phyloP scores from a whole-genome alignment of 257 asterid genomes.

The Solanum peruvianum region DNA sequence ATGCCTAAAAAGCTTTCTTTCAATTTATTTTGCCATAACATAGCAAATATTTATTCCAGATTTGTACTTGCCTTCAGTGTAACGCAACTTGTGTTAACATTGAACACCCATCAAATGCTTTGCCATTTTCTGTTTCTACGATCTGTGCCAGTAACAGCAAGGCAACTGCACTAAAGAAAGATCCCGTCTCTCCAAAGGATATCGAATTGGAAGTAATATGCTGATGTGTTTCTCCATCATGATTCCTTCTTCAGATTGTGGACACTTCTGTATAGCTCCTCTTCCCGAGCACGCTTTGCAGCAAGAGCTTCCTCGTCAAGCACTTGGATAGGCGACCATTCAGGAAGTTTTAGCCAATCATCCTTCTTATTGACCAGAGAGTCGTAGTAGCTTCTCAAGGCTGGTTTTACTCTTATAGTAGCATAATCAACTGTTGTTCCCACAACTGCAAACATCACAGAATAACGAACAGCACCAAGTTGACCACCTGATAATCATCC shows the following conservation, averaged over 20 bases:
- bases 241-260: constrained; percentile 52
- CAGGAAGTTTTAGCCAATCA: constrained; percentile 62
- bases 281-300: constrained; percentile 70
- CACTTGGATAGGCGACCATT: constrained; percentile 84
- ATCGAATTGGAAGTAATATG: background rate
- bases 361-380: constrained; percentile 18
- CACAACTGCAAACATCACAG: constrained; percentile 60
- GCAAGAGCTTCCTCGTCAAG: constrained; percentile 90
- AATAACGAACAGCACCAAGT: constrained; percentile 68
- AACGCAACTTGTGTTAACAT: background rate
- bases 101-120: background rate
- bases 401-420: constrained; percentile 38
- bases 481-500: constrained; percentile 46
- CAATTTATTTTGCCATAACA: background rate
- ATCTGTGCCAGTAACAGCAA: background rate
- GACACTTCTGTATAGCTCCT: constrained; percentile 37
- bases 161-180: background rate
- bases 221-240: constrained; percentile 11
- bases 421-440: constrained; percentile 83
- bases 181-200: background rate
- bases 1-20: background rate
- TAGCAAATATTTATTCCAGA: background rate
- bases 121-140: background rate
- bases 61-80: background rate
- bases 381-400: constrained; percentile 18